Evolutionary conservation across 306 rosid genomes (phyloP), one percentile per base, ranked within the genome.

Genomic region (Prunus armeniaca): DNA sequence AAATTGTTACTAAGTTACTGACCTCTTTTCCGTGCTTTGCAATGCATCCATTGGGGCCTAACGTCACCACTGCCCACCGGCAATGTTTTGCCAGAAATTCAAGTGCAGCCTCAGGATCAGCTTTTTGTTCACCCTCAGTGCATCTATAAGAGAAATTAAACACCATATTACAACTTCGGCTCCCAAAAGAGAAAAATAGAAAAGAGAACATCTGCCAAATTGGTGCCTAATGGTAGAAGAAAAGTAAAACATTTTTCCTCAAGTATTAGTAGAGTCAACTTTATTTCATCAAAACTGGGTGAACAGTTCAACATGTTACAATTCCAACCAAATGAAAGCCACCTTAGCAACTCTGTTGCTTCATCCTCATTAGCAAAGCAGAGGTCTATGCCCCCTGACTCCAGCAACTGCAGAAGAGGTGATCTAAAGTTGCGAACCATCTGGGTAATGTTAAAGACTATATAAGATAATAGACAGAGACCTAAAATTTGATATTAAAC

Each of bases 341-440:
- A 95, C 99, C 99, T 88, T 69, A 95, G 66, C 83, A 95, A 88
- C 83, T 92, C 99, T 65, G 92, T 81, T 78, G 99, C 99, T 77
- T 95, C 99, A 71, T 95, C 99, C 84, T 95, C 99, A 61, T 95
- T 95, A 80, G 97, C 97, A 84, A 92, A 95, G 87, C 99, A 95
- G 64, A 95, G 97, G 89, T 95, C 97, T 71, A 92, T 72, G 66
- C 71, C 74, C 81, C 97, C 91, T 0, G 97, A 92, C 76, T 89
- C 86, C 80, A 95, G 81, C 74, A 95, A 82, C 76, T 88, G 65
- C 54, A 90, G 80, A 79, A 92, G 97, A 56, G 91, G 97, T 49
- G 17, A 17, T 78, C 76, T 90, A 71, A 74, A 91, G 88, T 89
- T 80, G 71, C 97, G 88, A 77, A 95, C 93, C 99, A 95, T 92